Evolutionary conservation across 805 yeast species (phyloP), one percentile per base, ranked within the genome.

Genomic region (Metschnikowia lunata): DNA sequence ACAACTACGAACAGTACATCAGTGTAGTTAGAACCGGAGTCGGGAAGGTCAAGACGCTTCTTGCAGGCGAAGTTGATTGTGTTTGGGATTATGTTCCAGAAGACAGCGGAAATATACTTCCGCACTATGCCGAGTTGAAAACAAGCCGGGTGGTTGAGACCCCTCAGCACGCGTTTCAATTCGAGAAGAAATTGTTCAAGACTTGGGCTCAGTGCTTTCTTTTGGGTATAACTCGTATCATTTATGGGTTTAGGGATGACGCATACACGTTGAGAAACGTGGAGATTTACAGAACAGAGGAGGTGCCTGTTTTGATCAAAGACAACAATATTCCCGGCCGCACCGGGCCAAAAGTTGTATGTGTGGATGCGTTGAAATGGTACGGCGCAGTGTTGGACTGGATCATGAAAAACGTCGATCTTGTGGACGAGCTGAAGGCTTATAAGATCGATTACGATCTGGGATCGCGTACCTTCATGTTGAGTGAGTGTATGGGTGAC

Each of bases 181-280:
- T 91, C 59, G 97, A 91, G 59, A 75, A 73, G 43, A 89, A 88
- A 63, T 67, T 93, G 36, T 79, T 84, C 60, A 77, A 72, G 48
- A 76, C 95, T 0, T 93, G 99, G 99, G 88, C 95, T 2, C 98
- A 89, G 67, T 85, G 96, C 50, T 93, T 89, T 62, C 69, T 93
- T 18, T 72, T 88, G 36, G 99, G 99, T 4, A 76, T 93, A 15
- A 82, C 85, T n/a, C 77, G 78, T 46, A 74, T 91, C 5, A 75
- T 86, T 4, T 87, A 87, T 59, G 99, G 97, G 0, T 93, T 85
- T 63, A 75, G 97, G 53, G 95, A 88, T 60, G 85, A 85, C 13
- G 65, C 79, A 30, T 72, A 84, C 35, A 62, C 75, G n/a, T 66
- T 91, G 43, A 69, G 75, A 49, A 65, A 83, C 3, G 80, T 87